These are phyloP conservation scores for Cynanchum wilfordii DNA, from an alignment of 257 asterid species.

Conservation along the genomic window DNA sequence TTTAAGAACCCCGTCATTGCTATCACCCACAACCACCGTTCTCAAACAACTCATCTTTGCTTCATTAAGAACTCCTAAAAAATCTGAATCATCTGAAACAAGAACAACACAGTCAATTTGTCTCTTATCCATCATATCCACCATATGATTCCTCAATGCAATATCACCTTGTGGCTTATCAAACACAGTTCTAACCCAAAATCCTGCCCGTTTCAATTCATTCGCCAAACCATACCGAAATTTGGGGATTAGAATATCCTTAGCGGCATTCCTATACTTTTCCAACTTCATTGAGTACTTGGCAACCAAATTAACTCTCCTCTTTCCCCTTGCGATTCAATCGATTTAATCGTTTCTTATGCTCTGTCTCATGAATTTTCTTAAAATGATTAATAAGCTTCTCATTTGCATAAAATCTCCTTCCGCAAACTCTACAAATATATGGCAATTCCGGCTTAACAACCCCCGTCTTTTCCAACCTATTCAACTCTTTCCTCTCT, in stretches of 20 bases:
- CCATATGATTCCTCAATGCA: conserved; percentile 61
- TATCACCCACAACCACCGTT: conserved; percentile 83
- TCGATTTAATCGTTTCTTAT: conserved; percentile 68
- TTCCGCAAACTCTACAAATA: conserved; percentile 78
- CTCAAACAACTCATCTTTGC: conserved; percentile 78
- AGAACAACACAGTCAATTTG: conserved; percentile 64
- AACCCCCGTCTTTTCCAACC: conserved; percentile 50
- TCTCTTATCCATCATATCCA: conserved; percentile 70
- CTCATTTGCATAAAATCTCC: conserved; percentile 64
- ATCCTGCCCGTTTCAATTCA: conserved; percentile 79
- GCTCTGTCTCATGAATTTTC: conserved; percentile 81
- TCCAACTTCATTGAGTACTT: conserved; percentile 79
- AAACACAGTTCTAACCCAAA: conserved; percentile 66
- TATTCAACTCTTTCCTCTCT: conserved; percentile 44
- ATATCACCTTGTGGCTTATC: conserved; percentile 72
- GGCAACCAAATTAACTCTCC: conserved; percentile 69
- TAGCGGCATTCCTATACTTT: conserved; percentile 68
- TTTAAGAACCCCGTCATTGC: conserved; percentile 49
- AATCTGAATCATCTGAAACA: conserved; percentile 83
- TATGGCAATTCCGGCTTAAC: conserved; percentile 55
- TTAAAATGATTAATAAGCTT: conserved; percentile 67
- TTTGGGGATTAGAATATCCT: conserved; percentile 66
- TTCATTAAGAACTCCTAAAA: conserved; percentile 61
- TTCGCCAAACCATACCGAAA: conserved; percentile 71
- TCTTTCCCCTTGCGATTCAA: conserved; percentile 79